A percentile compares a stretch with the other conserved stretches of the same genome.
Conservation (phyloP, 2,329 filamentous ascomycete genomes). For the Fusarium tuaranense region DNA sequence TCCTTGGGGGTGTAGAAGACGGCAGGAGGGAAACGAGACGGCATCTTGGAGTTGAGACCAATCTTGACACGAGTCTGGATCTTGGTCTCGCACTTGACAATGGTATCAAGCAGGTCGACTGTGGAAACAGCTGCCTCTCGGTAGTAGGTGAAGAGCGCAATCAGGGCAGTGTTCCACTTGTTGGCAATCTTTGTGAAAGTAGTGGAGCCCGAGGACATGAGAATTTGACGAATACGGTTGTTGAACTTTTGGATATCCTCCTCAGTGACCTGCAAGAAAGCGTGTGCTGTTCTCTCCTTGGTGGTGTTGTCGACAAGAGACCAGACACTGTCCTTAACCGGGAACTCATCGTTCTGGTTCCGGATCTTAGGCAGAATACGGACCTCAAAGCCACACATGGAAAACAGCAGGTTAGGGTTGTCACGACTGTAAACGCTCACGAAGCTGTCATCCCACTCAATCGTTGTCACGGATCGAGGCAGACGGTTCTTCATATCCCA, state of each 20-base stretch:
- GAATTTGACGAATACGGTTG: constrained; percentile 96
- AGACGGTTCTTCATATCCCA: constrained; percentile 99
- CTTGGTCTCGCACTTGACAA: constrained; percentile 99
- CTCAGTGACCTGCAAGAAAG: constrained; percentile 97
- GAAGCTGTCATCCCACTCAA: constrained; percentile 99
- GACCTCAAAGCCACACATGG: constrained; percentile 98
- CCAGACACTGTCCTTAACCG: constrained; percentile 98
- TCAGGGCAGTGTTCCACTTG: constrained; percentile 99
- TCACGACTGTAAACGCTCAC: constrained; percentile 97
- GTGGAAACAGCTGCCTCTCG: constrained; percentile 97
- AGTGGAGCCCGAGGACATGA: constrained; percentile 99
- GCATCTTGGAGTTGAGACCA: constrained; percentile 99
- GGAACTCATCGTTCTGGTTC: constrained; percentile 96
- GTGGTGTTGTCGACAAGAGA: constrained; percentile 95
- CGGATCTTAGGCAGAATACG: constrained; percentile 95
- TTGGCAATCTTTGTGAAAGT: constrained; percentile 99
- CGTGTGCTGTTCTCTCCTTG: constrained; percentile 96
- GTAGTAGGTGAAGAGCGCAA: constrained; percentile 98
- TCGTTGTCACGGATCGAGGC: constrained; percentile 93
- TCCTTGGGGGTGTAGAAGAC: constrained; percentile 99
- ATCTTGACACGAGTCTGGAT: constrained; percentile 99
- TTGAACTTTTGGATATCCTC: constrained; percentile 99
- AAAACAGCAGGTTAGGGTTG: constrained; percentile 96
- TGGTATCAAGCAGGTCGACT: constrained; percentile 92
- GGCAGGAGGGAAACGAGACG: constrained; percentile 95